Base-by-base conservation (phyloP, 306 rosid species). In the Pueraria montana region DNA sequence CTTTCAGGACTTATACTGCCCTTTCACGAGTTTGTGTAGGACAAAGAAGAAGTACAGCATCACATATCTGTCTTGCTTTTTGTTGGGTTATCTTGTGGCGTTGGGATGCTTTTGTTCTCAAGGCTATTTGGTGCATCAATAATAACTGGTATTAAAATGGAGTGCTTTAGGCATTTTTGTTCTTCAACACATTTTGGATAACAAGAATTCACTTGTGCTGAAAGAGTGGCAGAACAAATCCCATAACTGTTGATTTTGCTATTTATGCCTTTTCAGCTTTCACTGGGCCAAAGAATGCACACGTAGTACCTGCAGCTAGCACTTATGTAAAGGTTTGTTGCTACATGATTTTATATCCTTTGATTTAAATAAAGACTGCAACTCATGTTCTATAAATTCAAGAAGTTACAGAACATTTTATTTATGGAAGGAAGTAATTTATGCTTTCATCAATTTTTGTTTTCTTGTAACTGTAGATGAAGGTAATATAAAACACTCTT, bases 31-130 rank as follows among this genome's bases (percentile, higher is more conserved):
- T 50, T 76, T 76, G 78, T 89, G 88, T 92, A 95, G 98, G 97
- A 93, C 66, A 91, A 87, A 83, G 85, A 89, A 56, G 94, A 87
- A 88, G 97, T 93, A 68, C 98, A 95, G 80, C 97, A 91, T 83
- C 87, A 83, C 69, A 83, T 83, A 78, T 83, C 87, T 71, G 61
- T 87, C 82, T 89, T 93, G 91, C 98, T 92, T 81, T 93, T 90
- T 87, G 65, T 92, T 83, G 99, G 97, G 65, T 84, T 95, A 85
- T 77, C 80, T 70, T 95, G 96, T 89, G 99, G 99, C 84, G 11
- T 83, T 62, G 12, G 78, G 75, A 92, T 95, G 98, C 90, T 95
- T 63, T 74, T 95, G 63, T 92, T 91, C 81, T 91, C 98, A 68
- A 83, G 84, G 84, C 79, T 95, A 59, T 89, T 90, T 53, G 98